These are phyloP conservation scores for Stevia rebaudiana DNA, from an alignment of 140 eudicot species.

Conservation along the genomic window DNA sequence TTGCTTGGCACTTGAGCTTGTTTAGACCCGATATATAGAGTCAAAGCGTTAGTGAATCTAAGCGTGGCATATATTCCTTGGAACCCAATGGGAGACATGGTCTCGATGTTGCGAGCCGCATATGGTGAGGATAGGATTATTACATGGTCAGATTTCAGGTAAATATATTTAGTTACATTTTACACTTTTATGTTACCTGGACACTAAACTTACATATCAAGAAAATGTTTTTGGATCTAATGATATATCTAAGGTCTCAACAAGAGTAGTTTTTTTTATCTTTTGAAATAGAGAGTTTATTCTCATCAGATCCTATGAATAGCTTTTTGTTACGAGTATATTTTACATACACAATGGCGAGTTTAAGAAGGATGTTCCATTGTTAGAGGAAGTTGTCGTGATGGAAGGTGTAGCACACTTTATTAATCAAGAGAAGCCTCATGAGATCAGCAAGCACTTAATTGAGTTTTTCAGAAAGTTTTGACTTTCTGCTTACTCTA, in stretches of 20 bases:
- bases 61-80: background rate
- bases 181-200: too few relatives aligned
- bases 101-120: constrained; percentile 2
- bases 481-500: background rate
- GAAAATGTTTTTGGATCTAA: too few relatives aligned
- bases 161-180: too few relatives aligned
- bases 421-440: constrained; percentile 39
- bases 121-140: constrained; percentile 55
- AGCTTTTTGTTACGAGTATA: too few relatives aligned
- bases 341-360: too few relatives aligned
- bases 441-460: constrained; percentile 43
- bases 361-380: constrained; percentile 35
- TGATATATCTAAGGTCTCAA: too few relatives aligned
- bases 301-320: too few relatives aligned
- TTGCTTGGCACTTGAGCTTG: constrained; percentile 5
- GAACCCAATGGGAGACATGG: constrained; percentile 11
- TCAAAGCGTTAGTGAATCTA: constrained; percentile 5
- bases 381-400: constrained; percentile 36
- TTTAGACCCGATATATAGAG: constrained; percentile 19
- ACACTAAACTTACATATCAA: too few relatives aligned
- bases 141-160: constrained; percentile 61
- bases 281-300: too few relatives aligned
- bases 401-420: constrained; percentile 40
- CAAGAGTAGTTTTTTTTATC: too few relatives aligned
- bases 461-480: constrained; percentile 25